phyloP scores from a whole-genome alignment of 2,329 filamentous ascomycete species.

The Pyrenophora teres region DNA sequence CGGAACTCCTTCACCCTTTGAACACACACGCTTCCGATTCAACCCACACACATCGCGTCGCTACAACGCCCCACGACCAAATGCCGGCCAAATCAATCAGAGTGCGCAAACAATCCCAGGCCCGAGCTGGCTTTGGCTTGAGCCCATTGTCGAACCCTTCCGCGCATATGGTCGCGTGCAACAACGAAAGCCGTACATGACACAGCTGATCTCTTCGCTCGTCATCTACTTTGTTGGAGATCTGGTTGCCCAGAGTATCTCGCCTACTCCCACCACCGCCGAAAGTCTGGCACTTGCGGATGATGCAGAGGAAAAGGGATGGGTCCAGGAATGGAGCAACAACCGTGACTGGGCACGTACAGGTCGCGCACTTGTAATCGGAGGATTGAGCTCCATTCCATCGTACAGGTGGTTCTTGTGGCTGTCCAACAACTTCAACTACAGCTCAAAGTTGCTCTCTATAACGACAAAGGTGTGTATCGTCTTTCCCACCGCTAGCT shows the following conservation, averaged over 20 bases:
- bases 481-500: neutral
- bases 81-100: constrained; percentile 24
- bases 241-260: constrained; percentile 73
- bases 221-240: constrained; percentile 81
- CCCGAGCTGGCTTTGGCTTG: constrained; percentile 53
- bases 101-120: constrained; percentile 47
- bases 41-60: constrained; percentile 20
- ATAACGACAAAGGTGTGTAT: constrained; percentile 66
- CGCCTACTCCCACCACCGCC: constrained; percentile 4
- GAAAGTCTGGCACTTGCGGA: constrained; percentile 5
- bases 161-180: constrained; percentile 72
- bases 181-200: constrained; percentile 72
- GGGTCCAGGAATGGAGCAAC: constrained; percentile 50
- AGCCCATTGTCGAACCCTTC: constrained; percentile 53
- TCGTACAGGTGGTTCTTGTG: constrained; percentile 84
- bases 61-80: constrained; percentile 26
- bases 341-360: constrained; percentile 61
- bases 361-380: constrained; percentile 73
- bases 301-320: constrained; percentile 35
- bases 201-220: constrained; percentile 75
- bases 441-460: constrained; percentile 70
- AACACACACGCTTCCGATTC: constrained; percentile 17
- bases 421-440: constrained; percentile 83
- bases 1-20: constrained; percentile 8
- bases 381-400: constrained; percentile 73